phyloP scores from a whole-genome alignment of 345 rosid genomes.

The Boechera divaricarpa region DNA sequence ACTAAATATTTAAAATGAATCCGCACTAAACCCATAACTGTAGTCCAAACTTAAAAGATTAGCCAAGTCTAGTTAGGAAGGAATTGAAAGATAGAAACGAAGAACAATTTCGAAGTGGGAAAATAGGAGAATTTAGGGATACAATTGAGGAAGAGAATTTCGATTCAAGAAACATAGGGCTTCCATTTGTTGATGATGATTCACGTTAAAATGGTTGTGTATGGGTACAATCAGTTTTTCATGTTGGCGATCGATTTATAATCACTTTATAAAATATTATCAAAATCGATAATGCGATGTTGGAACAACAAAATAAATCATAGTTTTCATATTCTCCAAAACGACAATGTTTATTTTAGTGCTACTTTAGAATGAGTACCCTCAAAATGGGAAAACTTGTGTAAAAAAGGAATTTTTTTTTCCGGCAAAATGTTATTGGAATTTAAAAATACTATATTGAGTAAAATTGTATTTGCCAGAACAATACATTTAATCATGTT shows the following conservation, averaged over 20 bases:
- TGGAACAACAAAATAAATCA: no score
- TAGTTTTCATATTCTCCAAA: background rate
- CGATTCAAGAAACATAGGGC: background rate
- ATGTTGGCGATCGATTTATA: no score
- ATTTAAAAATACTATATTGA: background rate
- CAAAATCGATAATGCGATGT: no score
- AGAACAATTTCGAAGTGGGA: no score
- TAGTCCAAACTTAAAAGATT: background rate
- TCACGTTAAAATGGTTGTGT: background rate
- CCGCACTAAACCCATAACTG: background rate
- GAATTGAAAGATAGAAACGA: background rate
- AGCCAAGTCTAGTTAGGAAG: background rate
- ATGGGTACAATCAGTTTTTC: no score
- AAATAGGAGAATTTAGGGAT: background rate
- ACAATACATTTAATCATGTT: background rate
- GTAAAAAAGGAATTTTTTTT: background rate
- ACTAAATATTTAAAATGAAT: background rate
- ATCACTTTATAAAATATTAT: no score
- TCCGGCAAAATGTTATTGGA: background rate
- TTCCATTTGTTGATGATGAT: background rate
- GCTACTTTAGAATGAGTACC: background rate
- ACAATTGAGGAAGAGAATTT: background rate
- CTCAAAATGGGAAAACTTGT: background rate
- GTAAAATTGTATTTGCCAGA: slow-evolving; percentile 8
- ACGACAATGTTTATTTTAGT: background rate